Evolutionary conservation across 2,329 filamentous ascomycete genomes (phyloP).

Genomic region (Colletotrichum australisinense): DNA sequence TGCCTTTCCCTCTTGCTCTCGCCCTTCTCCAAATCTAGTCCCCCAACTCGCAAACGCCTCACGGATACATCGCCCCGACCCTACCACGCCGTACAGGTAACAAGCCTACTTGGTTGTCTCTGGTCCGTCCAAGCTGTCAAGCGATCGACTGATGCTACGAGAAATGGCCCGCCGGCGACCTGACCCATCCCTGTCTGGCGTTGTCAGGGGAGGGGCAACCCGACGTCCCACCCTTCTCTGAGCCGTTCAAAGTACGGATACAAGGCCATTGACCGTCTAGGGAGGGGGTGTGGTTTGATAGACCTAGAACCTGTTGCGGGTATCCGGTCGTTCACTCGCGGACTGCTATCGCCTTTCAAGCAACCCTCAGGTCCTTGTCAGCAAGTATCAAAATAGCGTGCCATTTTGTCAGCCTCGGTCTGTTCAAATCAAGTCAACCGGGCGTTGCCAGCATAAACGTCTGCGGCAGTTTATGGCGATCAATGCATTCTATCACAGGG

Average conservation of each 20-base stretch:
- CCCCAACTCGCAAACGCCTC: background rate
- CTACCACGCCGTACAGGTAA: background rate
- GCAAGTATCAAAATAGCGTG: conserved; percentile 21
- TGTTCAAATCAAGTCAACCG: conserved; percentile 9
- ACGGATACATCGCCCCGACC: background rate
- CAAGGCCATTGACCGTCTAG: background rate
- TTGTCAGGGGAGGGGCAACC: background rate
- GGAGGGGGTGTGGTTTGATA: conserved; percentile 18
- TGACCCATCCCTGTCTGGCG: conserved; percentile 24
- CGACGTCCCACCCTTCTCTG: conserved; percentile 18
- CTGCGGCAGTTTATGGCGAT: conserved; percentile 24
- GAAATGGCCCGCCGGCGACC: conserved; percentile 19
- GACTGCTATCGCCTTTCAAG: conserved; percentile 6
- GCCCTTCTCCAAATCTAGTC: background rate
- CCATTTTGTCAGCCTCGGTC: conserved; percentile 28
- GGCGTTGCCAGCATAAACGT: conserved; percentile 19
- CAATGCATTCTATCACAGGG: conserved; percentile 24
- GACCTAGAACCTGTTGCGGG: conserved; percentile 8
- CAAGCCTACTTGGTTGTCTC: background rate
- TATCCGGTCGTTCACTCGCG: background rate
- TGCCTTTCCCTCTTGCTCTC: background rate
- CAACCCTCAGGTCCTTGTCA: conserved; percentile 14
- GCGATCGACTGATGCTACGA: conserved; percentile 24
- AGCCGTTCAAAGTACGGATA: conserved; percentile 1
- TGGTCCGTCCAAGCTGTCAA: conserved; percentile 23